These are phyloP conservation scores for Haplosporangium gracile DNA, from an alignment of 192 early-diverging fungal species.

Conservation along the genomic window DNA sequence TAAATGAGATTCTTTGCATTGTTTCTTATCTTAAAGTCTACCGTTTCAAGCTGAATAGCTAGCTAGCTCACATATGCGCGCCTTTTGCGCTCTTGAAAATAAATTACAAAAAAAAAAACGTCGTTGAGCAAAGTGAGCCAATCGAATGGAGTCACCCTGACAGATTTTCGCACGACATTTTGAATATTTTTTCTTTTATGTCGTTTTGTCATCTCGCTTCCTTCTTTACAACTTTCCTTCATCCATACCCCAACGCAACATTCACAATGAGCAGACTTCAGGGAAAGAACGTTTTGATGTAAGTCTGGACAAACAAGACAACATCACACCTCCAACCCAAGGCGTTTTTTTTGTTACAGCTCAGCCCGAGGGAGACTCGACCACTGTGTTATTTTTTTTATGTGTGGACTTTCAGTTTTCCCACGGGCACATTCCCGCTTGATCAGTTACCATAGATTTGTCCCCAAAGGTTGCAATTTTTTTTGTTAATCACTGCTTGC, in stretches of 20 bases:
- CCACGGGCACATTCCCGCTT: too few relatives aligned
- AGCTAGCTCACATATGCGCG: neutral
- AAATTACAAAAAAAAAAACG: neutral
- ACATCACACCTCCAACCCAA: conserved; percentile 35
- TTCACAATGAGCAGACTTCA: conserved; percentile 39
- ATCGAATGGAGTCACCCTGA: neutral
- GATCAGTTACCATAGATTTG: too few relatives aligned
- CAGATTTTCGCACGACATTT: neutral
- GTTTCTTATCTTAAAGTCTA: neutral
- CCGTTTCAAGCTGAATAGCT: neutral
- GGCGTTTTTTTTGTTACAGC: neutral
- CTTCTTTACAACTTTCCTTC: neutral
- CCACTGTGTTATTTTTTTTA: conserved; percentile 9
- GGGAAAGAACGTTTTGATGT: conserved; percentile 47
- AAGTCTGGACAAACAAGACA: neutral
- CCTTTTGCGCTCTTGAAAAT: neutral
- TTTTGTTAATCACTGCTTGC: neutral
- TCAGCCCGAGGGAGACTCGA: neutral
- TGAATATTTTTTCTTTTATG: neutral
- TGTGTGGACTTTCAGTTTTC: too few relatives aligned
- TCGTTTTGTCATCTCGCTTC: neutral
- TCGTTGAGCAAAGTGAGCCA: neutral
- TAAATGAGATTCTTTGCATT: neutral
- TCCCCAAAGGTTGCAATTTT: too few relatives aligned
- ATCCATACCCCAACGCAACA: neutral